Conservation (phyloP, 2,329 filamentous ascomycete genomes). For the Alternaria angustiovoidea region DNA sequence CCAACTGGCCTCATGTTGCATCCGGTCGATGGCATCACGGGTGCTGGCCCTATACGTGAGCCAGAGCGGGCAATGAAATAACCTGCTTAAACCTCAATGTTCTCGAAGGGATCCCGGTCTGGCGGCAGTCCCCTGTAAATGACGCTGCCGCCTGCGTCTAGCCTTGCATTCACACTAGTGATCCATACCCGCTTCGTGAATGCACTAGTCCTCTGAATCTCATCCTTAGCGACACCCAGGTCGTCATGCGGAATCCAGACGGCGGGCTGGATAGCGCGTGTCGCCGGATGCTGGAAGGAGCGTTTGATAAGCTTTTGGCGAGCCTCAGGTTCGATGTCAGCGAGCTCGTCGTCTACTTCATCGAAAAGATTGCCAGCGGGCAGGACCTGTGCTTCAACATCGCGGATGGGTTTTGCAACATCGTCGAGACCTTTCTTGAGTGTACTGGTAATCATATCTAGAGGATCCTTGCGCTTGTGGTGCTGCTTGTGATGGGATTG, state of each 20-base stretch:
- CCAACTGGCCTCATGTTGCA: not conserved
- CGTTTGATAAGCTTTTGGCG: conserved; percentile 84
- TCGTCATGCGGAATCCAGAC: conserved; percentile 96
- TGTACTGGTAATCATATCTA: conserved; percentile 38
- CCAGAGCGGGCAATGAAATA: not conserved
- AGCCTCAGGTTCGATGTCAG: conserved; percentile 90
- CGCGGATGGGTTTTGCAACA: conserved; percentile 42
- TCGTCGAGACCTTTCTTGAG: conserved; percentile 41
- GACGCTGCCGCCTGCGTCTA: conserved; percentile 83
- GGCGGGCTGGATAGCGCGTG: conserved; percentile 83
- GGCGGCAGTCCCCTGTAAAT: conserved; percentile 86
- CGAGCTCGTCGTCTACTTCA: conserved; percentile 89
- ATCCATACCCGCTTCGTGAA: conserved; percentile 86
- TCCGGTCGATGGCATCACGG: not conserved
- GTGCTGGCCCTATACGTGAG: not conserved
- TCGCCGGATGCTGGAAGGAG: conserved; percentile 88
- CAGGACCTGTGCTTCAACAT: conserved; percentile 55
- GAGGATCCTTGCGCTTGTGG: conserved; percentile 36
- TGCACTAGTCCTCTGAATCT: conserved; percentile 78
- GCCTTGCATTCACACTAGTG: conserved; percentile 87
- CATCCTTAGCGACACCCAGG: conserved; percentile 88
- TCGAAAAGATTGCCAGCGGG: conserved; percentile 86
- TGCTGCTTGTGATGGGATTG: conserved; percentile 32
- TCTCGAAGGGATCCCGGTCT: conserved; percentile 65
- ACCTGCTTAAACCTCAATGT: conserved; percentile 46